These are phyloP conservation scores for Fusarium pilosicola DNA, from an alignment of 2,329 filamentous ascomycete species.

Conservation along the genomic window DNA sequence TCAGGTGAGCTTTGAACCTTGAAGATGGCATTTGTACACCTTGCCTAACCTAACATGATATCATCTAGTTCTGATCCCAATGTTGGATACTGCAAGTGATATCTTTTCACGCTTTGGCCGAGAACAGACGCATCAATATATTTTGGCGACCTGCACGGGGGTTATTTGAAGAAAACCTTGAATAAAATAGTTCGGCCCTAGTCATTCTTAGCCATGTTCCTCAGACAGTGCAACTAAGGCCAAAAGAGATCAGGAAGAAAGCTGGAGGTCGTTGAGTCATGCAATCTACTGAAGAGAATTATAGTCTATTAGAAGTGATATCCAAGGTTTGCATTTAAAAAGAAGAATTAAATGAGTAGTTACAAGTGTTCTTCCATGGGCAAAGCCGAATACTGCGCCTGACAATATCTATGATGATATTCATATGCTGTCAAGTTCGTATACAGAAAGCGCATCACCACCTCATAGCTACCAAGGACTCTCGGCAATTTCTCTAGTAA, in stretches of 20 bases:
- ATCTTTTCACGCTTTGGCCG: background rate
- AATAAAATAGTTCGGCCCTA: background rate
- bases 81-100: background rate
- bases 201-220: background rate
- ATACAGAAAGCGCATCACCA: background rate
- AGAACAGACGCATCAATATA: background rate
- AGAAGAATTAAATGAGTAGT: background rate
- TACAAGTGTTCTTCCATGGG: background rate
- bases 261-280: background rate
- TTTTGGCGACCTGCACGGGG: fast-evolving
- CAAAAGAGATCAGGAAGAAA: background rate
- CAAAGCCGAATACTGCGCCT: background rate
- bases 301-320: no score
- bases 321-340: background rate
- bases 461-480: no score
- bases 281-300: background rate
- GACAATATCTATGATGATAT: background rate
- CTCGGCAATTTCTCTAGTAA: background rate
- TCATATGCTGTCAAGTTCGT: background rate
- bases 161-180: background rate
- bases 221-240: background rate
- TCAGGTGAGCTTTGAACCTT: background rate
- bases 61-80: background rate
- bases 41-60: background rate
- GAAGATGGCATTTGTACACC: background rate